Evolutionary conservation across 2,329 filamentous ascomycete species (phyloP), one percentile per base, ranked within the genome.

Genomic region (Emergomyces pasteurianus): DNA sequence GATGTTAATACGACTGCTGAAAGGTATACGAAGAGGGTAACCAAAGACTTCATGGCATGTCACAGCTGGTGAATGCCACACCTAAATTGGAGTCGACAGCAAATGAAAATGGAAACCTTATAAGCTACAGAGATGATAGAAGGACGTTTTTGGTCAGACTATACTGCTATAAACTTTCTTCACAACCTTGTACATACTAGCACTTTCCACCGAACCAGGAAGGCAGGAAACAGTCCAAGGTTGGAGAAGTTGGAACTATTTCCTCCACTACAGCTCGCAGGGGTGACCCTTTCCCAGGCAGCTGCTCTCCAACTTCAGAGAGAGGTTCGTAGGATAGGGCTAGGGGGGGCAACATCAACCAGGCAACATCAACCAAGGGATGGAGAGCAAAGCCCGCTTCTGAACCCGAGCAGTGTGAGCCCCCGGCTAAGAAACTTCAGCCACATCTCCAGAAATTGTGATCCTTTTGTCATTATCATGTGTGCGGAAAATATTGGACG

Each of bases 401-500:
- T 36, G 31, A 42, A n/a, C 21, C 60, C 28, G 31, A 23, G 53
- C 26, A 52, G 10, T 34, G 23, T 21, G 47, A 40, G 56, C 42
- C n/a, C 3, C 36, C 53, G 34, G n/a, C 14, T 28, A 47, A 55
- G 34, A 54, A 57, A 23, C 31, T n/a, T 21, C 38, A 60, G 50
- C 57, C 64, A 3, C 73, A 71, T 63, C 53, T 67, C 8, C 46
- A 68, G 8, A 69, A 73, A 46, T 71, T 69, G 1, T 63, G 65
- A 8, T 55, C 64, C 16, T 55, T 68, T 18, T 73, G 71, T 47
- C 72, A 74, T 58, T 67, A 70, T 47, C 58, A 60, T 10, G 66
- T 63, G 43, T 74, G 72, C 49, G 69, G 71, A 21, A 65, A 65
- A 56, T 58, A 72, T 40, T 74, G 72, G 72, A 63, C 55, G 43